Evolutionary conservation across 495 filamentous ascomycete species (phyloP).

Genomic region (Neurospora sp.): DNA sequence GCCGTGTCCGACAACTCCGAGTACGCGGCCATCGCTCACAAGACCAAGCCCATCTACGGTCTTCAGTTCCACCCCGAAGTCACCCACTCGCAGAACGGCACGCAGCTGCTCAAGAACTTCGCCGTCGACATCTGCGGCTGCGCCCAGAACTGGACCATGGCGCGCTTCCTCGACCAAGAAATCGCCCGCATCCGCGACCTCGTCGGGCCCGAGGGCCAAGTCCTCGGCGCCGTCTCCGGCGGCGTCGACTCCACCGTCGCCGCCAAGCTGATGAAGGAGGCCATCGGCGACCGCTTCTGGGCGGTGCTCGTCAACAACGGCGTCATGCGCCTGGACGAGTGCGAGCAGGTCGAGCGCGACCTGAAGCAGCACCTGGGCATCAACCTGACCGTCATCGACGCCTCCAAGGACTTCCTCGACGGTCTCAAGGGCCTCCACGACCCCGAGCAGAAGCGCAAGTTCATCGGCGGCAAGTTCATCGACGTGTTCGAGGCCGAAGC

Average conservation of each 20-base stretch:
- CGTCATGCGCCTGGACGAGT: constrained; percentile 80
- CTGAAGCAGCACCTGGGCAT: constrained; percentile 73
- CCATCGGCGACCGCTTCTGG: constrained; percentile 76
- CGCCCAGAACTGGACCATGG: constrained; percentile 72
- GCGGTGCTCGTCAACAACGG: constrained; percentile 82
- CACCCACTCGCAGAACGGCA: constrained; percentile 58
- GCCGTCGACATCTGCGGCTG: constrained; percentile 69
- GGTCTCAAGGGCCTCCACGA: constrained; percentile 66
- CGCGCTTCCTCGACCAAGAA: constrained; percentile 66
- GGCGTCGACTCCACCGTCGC: constrained; percentile 91
- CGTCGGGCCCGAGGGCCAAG: constrained; percentile 71
- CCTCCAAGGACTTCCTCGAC: constrained; percentile 59
- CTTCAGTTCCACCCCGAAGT: constrained; percentile 87
- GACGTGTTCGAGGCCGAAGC: constrained; percentile 81
- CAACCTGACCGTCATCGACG: constrained; percentile 83
- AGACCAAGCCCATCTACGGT: constrained; percentile 56
- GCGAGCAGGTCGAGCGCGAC: constrained; percentile 63
- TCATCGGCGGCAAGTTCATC: constrained; percentile 69
- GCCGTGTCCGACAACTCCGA: constrained; percentile 62
- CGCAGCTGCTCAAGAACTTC: constrained; percentile 64
- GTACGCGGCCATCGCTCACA: constrained; percentile 74
- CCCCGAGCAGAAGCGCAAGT: constrained; percentile 87
- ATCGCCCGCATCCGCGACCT: constrained; percentile 64
- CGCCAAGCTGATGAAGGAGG: constrained; percentile 61
- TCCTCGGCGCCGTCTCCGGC: constrained; percentile 77